A percentile compares a stretch with the other conserved stretches of the same genome.
phyloP scores from a whole-genome alignment of 495 filamentous ascomycete genomes.

The Tetracladium setigerum region DNA sequence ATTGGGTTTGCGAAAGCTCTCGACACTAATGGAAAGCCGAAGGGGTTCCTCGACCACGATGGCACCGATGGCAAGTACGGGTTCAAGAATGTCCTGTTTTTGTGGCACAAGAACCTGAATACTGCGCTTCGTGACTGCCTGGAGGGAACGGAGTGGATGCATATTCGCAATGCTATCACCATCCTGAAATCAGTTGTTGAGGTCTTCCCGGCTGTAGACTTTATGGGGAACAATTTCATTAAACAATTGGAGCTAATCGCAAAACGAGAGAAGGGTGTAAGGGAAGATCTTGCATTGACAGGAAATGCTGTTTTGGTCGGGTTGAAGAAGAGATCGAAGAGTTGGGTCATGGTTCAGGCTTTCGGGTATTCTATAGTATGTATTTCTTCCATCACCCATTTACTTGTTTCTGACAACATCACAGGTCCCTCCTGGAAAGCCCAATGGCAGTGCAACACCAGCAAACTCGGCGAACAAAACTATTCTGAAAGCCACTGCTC shows the following conservation, averaged over 20 bases:
- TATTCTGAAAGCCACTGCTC: constrained; percentile 28
- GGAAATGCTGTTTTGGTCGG: constrained; percentile 80
- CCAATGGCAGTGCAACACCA: constrained; percentile 7
- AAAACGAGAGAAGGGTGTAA: constrained; percentile 64
- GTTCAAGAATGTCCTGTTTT: constrained; percentile 75
- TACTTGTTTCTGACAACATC: constrained; percentile 3
- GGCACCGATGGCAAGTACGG: constrained; percentile 59
- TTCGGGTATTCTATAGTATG: constrained; percentile 51
- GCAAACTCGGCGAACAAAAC: constrained; percentile 5
- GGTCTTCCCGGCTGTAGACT: constrained; percentile 81
- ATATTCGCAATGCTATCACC: constrained; percentile 91
- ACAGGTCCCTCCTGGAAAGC: constrained; percentile 14
- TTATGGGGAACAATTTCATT: constrained; percentile 69
- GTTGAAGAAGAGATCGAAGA: constrained; percentile 66
- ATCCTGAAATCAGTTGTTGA: constrained; percentile 74
- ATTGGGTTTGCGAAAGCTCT: constrained; percentile 53
- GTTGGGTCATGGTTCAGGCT: constrained; percentile 80
- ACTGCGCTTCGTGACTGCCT: constrained; percentile 72
- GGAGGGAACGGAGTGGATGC: constrained; percentile 84
- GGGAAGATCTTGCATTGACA: constrained; percentile 84
- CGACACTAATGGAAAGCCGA: constrained; percentile 56
- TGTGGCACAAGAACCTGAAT: constrained; percentile 79
- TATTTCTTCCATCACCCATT: constrained; percentile 14
- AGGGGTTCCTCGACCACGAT: constrained; percentile 68
- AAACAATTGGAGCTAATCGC: constrained; percentile 64